Base-by-base conservation (phyloP, 1,284 basidiomycete species). In the Wolfiporia cocos region DNA sequence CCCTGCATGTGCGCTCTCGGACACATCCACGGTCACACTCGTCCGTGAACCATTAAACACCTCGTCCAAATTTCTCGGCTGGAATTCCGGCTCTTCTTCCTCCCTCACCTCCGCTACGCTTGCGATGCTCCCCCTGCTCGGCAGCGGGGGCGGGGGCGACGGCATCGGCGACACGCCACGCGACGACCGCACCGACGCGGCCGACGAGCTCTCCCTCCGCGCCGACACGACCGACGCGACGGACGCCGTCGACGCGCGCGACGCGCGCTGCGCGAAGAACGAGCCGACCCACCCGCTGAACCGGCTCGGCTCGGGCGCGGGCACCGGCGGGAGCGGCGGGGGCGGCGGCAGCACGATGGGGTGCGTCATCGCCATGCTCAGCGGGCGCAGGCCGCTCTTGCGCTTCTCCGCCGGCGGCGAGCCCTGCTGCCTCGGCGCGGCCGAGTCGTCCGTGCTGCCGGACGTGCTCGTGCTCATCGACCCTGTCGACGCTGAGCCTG, bases 191-290 rank as follows among this genome's bases (percentile, higher is more conserved):
- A 36, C 20, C 37, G 34, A 37, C 32, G 41, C 29, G 21, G 32
- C 24, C 17, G 38, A 37, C 18, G 19, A 34, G 34, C 41, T 36
- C 22, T 37, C 41, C n/a, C 37, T 18, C 19, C 37, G 45, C 17
- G 23, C 21, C 15, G 46, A 49, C 4, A 44, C 37, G 26, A 28
- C 26, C 26, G 26, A 7, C 9, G 14, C 10, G 49, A 43, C 3
- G 49, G 44, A 43, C 26, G 42, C 28, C 21, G 26, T 38, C 4
- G 43, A 47, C 18, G 70, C 58, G 15, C 70, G 61, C 4, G 62
- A 41, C 5, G 69, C 50, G 4, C 69, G 62, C 31, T 50, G 61
- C 14, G 71, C 57, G 61, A 75, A 71, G 56, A 86, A 79, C 1
- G 45, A 47, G 21, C 41, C 41, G 5, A 46, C 40, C 44, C 44